Percentiles rank a stretch among this genome's conserved stretches.
Conservation (phyloP, 257 asterid species). For the Scutellaria galericulata region DNA sequence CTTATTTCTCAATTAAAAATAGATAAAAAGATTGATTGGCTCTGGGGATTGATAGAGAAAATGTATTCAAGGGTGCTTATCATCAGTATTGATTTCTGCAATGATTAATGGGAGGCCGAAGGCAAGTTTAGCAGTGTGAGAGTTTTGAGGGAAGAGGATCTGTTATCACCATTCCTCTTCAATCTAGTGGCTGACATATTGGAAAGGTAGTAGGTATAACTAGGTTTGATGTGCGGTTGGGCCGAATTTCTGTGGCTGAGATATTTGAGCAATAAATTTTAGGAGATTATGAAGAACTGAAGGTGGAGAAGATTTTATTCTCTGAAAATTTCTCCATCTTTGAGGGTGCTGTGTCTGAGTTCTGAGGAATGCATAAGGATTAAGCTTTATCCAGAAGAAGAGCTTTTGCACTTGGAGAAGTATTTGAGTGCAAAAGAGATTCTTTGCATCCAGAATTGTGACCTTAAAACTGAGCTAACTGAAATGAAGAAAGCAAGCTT, state of each 20-base stretch:
- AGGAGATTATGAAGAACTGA: slow-evolving; percentile 54
- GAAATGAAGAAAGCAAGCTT: slow-evolving; percentile 52
- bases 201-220: not conserved
- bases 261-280: slow-evolving; percentile 19
- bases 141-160: not conserved
- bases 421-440: slow-evolving; percentile 54
- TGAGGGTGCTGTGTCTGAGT: slow-evolving; percentile 46
- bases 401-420: slow-evolving; percentile 56
- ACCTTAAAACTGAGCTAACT: slow-evolving; percentile 51
- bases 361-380: slow-evolving; percentile 63
- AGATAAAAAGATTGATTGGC: no score
- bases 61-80: not conserved
- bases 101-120: not conserved
- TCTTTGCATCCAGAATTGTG: slow-evolving; percentile 39
- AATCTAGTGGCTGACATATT: not conserved
- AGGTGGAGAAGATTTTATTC: slow-evolving; percentile 57
- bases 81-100: not conserved
- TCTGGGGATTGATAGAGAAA: no score
- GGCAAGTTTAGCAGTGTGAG: not conserved
- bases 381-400: slow-evolving; percentile 53
- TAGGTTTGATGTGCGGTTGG: no score
- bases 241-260: no score
- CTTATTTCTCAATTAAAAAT: not conserved
- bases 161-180: not conserved
- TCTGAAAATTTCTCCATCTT: slow-evolving; percentile 47